Percentiles rank a stretch among this genome's conserved stretches.
These are phyloP conservation scores for Aspergillus vadensis DNA, from an alignment of 2,329 filamentous ascomycete genomes.

Conservation along the genomic window DNA sequence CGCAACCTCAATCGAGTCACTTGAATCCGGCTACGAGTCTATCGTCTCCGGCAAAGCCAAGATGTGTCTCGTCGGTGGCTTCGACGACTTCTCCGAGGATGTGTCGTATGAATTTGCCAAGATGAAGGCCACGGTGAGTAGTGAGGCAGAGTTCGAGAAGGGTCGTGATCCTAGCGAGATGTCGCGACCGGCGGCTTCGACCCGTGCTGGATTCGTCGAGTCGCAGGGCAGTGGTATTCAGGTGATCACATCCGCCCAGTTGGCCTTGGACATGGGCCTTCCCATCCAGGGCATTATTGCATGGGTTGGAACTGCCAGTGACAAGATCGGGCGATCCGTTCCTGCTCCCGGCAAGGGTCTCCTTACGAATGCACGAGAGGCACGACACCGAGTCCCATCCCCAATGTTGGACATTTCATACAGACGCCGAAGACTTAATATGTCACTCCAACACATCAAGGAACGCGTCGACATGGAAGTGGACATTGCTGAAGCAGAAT, in stretches of 20 bases:
- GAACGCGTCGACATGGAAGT: neutral
- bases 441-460: neutral
- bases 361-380: conserved; percentile 71
- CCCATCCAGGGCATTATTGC: conserved; percentile 16
- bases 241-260: conserved; percentile 12
- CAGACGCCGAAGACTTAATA: neutral
- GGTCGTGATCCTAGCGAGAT: conserved; percentile 91
- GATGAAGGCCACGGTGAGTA: conserved; percentile 98
- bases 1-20: conserved; percentile 89
- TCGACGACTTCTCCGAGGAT: conserved; percentile 96
- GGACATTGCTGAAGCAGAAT: neutral
- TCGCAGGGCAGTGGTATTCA: conserved; percentile 83
- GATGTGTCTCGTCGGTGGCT: conserved; percentile 91
- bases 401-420: neutral
- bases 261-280: conserved; percentile 16
- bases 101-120: conserved; percentile 98
- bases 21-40: conserved; percentile 94
- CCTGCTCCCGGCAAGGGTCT: conserved; percentile 94
- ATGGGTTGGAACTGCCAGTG: conserved; percentile 58
- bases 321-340: conserved; percentile 95
- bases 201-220: conserved; percentile 95
- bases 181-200: conserved; percentile 93
- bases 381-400: neutral
- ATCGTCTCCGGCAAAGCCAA: conserved; percentile 95
- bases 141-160: conserved; percentile 86